These are phyloP conservation scores for Calocybe indica DNA, from an alignment of 768 basidiomycete species.

Conservation along the genomic window DNA sequence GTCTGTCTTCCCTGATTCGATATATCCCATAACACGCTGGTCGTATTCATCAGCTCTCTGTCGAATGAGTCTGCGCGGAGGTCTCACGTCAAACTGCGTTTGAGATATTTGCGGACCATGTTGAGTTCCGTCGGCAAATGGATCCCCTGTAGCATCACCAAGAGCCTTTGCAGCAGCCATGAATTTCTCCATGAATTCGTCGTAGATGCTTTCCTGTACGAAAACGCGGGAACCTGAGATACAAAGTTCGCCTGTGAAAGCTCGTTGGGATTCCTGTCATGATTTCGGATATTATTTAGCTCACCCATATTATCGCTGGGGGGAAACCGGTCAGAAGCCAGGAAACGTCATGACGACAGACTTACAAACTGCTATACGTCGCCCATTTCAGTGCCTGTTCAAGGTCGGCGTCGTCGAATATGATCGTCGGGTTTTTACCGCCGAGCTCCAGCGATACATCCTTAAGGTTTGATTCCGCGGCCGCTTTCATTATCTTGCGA, in stretches of 20 bases:
- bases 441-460: constrained; percentile 78
- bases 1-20: constrained; percentile 57
- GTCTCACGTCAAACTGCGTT: constrained; percentile 55
- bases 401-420: constrained; percentile 69
- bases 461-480: constrained; percentile 79
- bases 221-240: constrained; percentile 79
- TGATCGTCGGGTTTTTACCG: constrained; percentile 64
- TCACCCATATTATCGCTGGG: constrained; percentile 22
- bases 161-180: constrained; percentile 38
- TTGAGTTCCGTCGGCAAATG: constrained; percentile 46
- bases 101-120: constrained; percentile 73
- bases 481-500: constrained; percentile 70
- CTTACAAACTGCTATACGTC: constrained; percentile 48
- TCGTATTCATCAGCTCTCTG: neutral
- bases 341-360: neutral
- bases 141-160: constrained; percentile 51
- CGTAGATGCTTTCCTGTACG: constrained; percentile 76
- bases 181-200: constrained; percentile 63
- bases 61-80: neutral
- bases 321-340: neutral
- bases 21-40: constrained; percentile 66
- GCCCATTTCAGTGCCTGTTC: constrained; percentile 72
- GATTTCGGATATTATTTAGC: neutral
- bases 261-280: neutral
- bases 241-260: constrained; percentile 53